Evolutionary conservation across 2,329 filamentous ascomycete species (phyloP).

Genomic region (Alternaria metachromatica): DNA sequence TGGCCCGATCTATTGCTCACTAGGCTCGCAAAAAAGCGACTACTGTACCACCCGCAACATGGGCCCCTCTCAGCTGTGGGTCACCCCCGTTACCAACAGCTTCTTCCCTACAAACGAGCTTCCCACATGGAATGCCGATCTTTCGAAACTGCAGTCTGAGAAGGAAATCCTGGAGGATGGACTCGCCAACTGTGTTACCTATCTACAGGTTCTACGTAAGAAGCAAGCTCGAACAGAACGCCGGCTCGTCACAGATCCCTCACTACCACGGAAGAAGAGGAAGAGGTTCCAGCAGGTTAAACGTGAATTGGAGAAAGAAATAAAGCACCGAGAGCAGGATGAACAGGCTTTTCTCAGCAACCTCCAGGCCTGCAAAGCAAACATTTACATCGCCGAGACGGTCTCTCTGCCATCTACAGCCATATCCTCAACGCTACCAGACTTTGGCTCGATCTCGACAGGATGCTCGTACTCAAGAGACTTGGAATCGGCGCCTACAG

Average conservation of each 20-base stretch:
- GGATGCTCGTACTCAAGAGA: constrained; percentile 19
- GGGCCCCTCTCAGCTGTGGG: constrained; percentile 1
- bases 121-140: not conserved
- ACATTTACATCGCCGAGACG: constrained; percentile 38
- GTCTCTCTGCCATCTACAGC: constrained; percentile 17
- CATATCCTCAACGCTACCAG: constrained; percentile 13
- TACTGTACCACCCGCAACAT: not conserved
- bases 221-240: constrained; percentile 37
- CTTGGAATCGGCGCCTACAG: constrained; percentile 22
- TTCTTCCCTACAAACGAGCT: not conserved
- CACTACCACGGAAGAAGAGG: constrained; percentile 31
- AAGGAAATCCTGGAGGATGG: constrained; percentile 33
- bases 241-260: constrained; percentile 19
- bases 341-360: constrained; percentile 40
- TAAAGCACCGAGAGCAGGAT: constrained; percentile 40
- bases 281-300: constrained; percentile 40
- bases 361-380: constrained; percentile 39
- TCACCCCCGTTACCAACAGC: not conserved
- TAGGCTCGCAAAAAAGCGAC: no score
- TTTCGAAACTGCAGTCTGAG: constrained; percentile 29
- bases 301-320: constrained; percentile 40
- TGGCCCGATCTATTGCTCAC: not conserved
- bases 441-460: constrained; percentile 21
- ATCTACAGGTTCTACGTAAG: constrained; percentile 40
- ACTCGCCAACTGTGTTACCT: constrained; percentile 42